Conservation (phyloP, 2,329 filamentous ascomycete genomes). For the Biscogniauxia mediterranea region DNA sequence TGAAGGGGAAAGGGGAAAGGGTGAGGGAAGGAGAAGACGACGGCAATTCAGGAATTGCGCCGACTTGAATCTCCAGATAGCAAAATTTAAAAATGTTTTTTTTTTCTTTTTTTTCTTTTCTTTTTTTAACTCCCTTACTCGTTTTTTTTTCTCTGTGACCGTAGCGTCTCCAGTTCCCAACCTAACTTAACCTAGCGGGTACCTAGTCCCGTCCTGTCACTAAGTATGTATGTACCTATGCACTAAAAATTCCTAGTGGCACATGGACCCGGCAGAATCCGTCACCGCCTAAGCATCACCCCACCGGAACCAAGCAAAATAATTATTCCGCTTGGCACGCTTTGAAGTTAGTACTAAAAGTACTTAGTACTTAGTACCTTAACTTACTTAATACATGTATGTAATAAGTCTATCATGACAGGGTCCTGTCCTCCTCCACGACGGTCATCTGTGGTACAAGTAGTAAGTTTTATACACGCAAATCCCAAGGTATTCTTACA, state of each 20-base stretch:
- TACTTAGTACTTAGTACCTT: too few relatives aligned
- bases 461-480: too few relatives aligned
- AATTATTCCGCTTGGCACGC: constrained; percentile 8
- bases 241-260: constrained; percentile 17
- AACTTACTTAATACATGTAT: too few relatives aligned
- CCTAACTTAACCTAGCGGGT: too few relatives aligned
- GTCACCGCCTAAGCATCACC: constrained; percentile 23
- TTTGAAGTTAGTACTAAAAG: too few relatives aligned
- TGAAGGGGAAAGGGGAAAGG: constrained; percentile 13
- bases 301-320: constrained; percentile 18
- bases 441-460: too few relatives aligned
- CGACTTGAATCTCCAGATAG: constrained; percentile 2
- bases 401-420: too few relatives aligned
- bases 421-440: too few relatives aligned
- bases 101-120: constrained; percentile 5
- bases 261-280: constrained; percentile 13
- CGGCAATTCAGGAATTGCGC: background rate
- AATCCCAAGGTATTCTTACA: too few relatives aligned
- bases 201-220: constrained; percentile 1
- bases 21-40: constrained; percentile 16
- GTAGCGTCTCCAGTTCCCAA: constrained; percentile 10
- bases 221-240: too few relatives aligned
- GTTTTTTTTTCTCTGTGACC: constrained; percentile 11
- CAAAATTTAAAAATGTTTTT: constrained; percentile 11
- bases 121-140: background rate